Percentiles rank a stretch among this genome's conserved stretches.
phyloP scores from a whole-genome alignment of 2,329 filamentous ascomycete species.

The Zalaria obscura region DNA sequence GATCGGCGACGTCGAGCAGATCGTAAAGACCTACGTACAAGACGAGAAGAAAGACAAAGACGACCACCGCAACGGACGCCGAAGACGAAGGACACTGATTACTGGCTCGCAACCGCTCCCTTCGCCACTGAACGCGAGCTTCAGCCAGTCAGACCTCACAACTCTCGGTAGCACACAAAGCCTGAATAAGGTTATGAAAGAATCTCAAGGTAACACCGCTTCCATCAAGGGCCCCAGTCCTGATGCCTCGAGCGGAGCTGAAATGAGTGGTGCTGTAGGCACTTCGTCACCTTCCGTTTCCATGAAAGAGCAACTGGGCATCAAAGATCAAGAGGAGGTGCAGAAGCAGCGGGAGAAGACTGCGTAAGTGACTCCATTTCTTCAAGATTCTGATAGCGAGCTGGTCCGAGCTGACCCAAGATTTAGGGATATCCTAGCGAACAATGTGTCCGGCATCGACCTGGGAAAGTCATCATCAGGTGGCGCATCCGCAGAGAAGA shows the following conservation, averaged over 20 bases:
- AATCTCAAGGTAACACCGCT: slow-evolving; percentile 46
- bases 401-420: slow-evolving; percentile 9
- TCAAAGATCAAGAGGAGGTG: slow-evolving; percentile 34
- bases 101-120: slow-evolving; percentile 93
- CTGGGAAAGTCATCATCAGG: slow-evolving; percentile 43
- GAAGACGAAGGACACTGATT: slow-evolving; percentile 83
- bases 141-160: slow-evolving; percentile 61
- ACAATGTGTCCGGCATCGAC: slow-evolving; percentile 88
- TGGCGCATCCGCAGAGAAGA: slow-evolving; percentile 40
- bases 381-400: slow-evolving; percentile 4
- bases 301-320: slow-evolving; percentile 44
- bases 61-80: slow-evolving; percentile 79
- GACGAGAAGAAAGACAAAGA: slow-evolving; percentile 59
- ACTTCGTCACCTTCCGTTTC: slow-evolving; percentile 34
- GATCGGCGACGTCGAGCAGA: slow-evolving; percentile 97
- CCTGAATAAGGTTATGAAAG: slow-evolving; percentile 71
- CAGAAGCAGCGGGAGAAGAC: slow-evolving; percentile 86
- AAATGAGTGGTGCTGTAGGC: slow-evolving; percentile 43
- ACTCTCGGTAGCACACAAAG: slow-evolving; percentile 52
- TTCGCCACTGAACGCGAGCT: slow-evolving; percentile 84
- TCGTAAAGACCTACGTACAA: slow-evolving; percentile 91
- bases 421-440: slow-evolving; percentile 59
- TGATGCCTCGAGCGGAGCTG: slow-evolving; percentile 25
- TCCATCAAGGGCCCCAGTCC: slow-evolving; percentile 27
- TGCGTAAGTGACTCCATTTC: slow-evolving; percentile 48